Percentiles rank a stretch among this genome's conserved stretches.
These are phyloP conservation scores for Didymella segeticola DNA, from an alignment of 2,329 filamentous ascomycete genomes.

Conservation along the genomic window DNA sequence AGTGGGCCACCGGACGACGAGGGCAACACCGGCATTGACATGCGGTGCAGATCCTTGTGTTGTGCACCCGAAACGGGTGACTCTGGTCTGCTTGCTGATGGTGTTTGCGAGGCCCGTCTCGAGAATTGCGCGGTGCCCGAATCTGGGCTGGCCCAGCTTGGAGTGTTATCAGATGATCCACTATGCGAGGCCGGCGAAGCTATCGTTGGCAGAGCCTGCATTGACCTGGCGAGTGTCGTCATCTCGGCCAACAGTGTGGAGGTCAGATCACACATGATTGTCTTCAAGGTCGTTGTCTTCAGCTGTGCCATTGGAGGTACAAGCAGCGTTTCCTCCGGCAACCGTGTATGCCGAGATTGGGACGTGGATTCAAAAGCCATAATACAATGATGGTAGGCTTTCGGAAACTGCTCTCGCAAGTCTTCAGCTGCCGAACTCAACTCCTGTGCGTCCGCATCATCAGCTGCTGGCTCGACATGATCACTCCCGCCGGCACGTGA, in stretches of 20 bases:
- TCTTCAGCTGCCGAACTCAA: slow-evolving; percentile 70
- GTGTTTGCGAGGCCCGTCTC: slow-evolving; percentile 43
- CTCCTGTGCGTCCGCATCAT: slow-evolving; percentile 42
- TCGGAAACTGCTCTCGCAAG: slow-evolving; percentile 74
- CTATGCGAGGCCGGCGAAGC: slow-evolving; percentile 55
- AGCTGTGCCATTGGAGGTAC: slow-evolving; percentile 73
- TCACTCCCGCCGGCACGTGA: slow-evolving; percentile 38
- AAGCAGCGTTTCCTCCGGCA: slow-evolving; percentile 70
- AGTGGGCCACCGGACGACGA: slow-evolving; percentile 41
- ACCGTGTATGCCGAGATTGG: slow-evolving; percentile 47
- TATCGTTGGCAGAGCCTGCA: slow-evolving; percentile 67
- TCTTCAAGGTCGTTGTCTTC: slow-evolving; percentile 71
- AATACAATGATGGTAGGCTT: slow-evolving; percentile 77
- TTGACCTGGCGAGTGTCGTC: slow-evolving; percentile 55
- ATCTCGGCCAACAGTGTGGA: slow-evolving; percentile 56
- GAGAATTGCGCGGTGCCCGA: slow-evolving; percentile 27
- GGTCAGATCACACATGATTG: slow-evolving; percentile 55
- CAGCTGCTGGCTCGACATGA: slow-evolving; percentile 20
- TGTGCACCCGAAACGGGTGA: slow-evolving; percentile 55
- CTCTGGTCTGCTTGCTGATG: slow-evolving; percentile 34
- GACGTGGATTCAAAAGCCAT: slow-evolving; percentile 77
- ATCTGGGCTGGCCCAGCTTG: slow-evolving; percentile 42
- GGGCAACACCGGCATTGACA: slow-evolving; percentile 78
- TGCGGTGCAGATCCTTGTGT: slow-evolving; percentile 66
- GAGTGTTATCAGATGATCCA: slow-evolving; percentile 33